phyloP scores from a whole-genome alignment of 192 early-diverging fungal genomes.

The Coemansia sp. region DNA sequence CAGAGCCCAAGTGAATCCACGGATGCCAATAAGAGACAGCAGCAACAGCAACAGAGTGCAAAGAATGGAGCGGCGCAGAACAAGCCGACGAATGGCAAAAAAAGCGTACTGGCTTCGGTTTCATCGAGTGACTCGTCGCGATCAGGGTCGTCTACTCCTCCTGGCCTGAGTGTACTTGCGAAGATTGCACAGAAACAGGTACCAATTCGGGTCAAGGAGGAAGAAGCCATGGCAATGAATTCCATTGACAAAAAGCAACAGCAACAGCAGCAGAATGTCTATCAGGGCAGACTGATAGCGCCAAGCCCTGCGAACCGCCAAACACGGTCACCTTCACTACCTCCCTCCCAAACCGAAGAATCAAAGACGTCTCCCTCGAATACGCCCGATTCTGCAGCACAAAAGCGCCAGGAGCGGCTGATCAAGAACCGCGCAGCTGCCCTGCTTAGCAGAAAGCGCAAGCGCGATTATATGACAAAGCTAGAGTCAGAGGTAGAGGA shows the following conservation, averaged over 20 bases:
- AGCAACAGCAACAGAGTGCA: slow-evolving; percentile 8
- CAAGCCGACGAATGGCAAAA: neutral
- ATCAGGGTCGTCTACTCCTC: slow-evolving; percentile 36
- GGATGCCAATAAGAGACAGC: neutral
- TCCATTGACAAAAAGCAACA: neutral
- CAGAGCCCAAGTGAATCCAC: neutral
- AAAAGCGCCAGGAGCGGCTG: slow-evolving; percentile 82
- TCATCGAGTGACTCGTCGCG: slow-evolving; percentile 6
- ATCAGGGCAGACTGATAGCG: slow-evolving; percentile 1
- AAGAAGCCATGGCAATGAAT: neutral
- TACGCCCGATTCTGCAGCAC: slow-evolving; percentile 34
- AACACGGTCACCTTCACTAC: slow-evolving; percentile 3
- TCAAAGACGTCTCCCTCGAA: neutral
- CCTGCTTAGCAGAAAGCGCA: slow-evolving; percentile 82
- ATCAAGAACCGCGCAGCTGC: slow-evolving; percentile 94
- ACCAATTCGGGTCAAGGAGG: slow-evolving; percentile 26
- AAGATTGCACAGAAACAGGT: slow-evolving; percentile 43
- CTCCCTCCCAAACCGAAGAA: neutral
- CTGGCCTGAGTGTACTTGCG: slow-evolving; percentile 42
- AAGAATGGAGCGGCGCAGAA: neutral
- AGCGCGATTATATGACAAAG: slow-evolving; percentile 80
- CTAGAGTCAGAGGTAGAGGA: slow-evolving; percentile 73
- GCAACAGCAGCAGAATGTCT: slow-evolving; percentile 10
- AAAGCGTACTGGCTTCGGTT: neutral
- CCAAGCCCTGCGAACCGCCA: neutral